These are phyloP conservation scores for Pestalotiopsis sp. DNA, from an alignment of 2,329 filamentous ascomycete genomes.

Conservation along the genomic window DNA sequence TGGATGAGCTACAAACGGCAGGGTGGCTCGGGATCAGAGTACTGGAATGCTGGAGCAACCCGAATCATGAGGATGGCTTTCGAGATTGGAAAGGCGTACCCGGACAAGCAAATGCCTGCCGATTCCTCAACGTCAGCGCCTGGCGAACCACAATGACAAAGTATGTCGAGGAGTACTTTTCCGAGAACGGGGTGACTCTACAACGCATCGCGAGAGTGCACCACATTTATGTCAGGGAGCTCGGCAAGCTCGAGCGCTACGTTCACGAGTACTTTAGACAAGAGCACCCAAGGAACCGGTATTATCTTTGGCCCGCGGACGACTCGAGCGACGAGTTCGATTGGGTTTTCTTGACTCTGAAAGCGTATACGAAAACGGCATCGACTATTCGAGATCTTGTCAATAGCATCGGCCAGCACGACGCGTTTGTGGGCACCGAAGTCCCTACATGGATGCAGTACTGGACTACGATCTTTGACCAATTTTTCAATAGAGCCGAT, in stretches of 20 bases:
- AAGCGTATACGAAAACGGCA: not conserved
- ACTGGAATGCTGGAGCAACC: not conserved
- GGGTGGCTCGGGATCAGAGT: not conserved
- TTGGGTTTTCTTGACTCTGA: not conserved
- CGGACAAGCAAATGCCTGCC: not conserved
- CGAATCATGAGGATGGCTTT: not conserved
- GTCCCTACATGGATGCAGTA: not conserved
- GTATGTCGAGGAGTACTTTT: not conserved
- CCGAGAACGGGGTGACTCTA: not conserved
- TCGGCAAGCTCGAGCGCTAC: not conserved
- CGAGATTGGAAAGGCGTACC: not conserved
- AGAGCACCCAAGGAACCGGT: not conserved
- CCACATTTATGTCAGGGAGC: not conserved
- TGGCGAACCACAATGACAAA: not conserved
- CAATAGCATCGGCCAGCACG: not conserved
- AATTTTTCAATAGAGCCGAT: not conserved
- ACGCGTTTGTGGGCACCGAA: not conserved
- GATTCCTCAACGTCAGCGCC: not conserved
- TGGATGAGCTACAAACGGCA: not conserved
- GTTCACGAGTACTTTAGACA: constrained; percentile 1
- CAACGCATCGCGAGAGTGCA: not conserved
- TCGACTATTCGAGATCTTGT: not conserved
- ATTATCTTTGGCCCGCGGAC: not conserved
- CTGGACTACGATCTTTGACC: not conserved
- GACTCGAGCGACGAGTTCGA: not conserved